A percentile compares a stretch with the other conserved stretches of the same genome.
Conservation (phyloP, 2,329 filamentous ascomycete genomes). For the Epichloe elymi region DNA sequence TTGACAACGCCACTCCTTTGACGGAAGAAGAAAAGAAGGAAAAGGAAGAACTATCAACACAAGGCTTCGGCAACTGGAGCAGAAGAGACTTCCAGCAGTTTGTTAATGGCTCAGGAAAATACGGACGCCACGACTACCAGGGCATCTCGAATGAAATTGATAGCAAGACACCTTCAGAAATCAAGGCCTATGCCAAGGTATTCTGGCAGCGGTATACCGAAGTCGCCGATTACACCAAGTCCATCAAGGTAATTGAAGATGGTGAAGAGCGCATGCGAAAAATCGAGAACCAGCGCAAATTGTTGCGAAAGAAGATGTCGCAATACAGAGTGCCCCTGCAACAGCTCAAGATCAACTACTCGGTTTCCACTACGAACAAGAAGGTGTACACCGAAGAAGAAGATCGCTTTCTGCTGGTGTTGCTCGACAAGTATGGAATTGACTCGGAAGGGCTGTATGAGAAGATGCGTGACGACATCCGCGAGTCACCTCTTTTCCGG, state of each 20-base stretch:
- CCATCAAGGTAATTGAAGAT: conserved; percentile 78
- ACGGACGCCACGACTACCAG: conserved; percentile 74
- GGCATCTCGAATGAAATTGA: conserved; percentile 83
- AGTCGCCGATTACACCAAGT: conserved; percentile 78
- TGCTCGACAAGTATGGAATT: conserved; percentile 83
- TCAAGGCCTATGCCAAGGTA: conserved; percentile 82
- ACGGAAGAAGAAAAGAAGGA: conserved; percentile 82
- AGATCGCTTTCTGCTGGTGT: conserved; percentile 85
- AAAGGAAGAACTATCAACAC: conserved; percentile 66
- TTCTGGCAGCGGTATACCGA: conserved; percentile 96
- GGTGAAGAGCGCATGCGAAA: conserved; percentile 84
- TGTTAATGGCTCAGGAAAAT: conserved; percentile 86
- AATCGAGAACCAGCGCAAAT: conserved; percentile 82
- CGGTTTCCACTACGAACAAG: conserved; percentile 97
- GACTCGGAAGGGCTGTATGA: conserved; percentile 87
- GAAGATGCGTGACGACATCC: conserved; percentile 91
- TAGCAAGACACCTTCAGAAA: conserved; percentile 72
- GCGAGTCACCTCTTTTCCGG: conserved; percentile 84
- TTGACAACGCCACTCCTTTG: conserved; percentile 78
- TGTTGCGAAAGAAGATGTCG: conserved; percentile 88
- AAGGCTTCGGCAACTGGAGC: conserved; percentile 93
- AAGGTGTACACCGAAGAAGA: conserved; percentile 99
- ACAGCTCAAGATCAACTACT: conserved; percentile 98
- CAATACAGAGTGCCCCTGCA: conserved; percentile 96
- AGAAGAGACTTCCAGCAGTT: conserved; percentile 97